A percentile compares a stretch with the other conserved stretches of the same genome.
Conservation (phyloP, 164 flowering plant species). For the Tetracentron sinense region DNA sequence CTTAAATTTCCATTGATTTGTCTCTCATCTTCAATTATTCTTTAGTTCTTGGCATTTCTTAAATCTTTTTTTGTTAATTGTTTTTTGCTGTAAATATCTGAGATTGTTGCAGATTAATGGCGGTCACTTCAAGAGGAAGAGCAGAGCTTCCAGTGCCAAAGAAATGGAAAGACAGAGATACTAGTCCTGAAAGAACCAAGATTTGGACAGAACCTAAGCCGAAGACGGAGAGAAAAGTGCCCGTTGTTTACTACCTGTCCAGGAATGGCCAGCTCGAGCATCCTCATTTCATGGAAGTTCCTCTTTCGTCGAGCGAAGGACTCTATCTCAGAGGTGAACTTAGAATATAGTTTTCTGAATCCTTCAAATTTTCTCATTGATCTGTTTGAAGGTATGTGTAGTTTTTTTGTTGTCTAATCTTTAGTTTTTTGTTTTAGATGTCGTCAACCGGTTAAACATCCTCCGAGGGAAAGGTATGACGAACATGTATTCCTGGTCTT, state of each 20-base stretch:
- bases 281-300: conserved; percentile 46
- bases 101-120: conserved; percentile 11
- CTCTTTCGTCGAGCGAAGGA: conserved; percentile 33
- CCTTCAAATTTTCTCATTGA: no score
- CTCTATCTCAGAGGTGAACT: conserved; percentile 39
- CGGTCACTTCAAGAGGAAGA: conserved; percentile 20
- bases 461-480: conserved; percentile 47
- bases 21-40: no score
- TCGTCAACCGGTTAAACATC: conserved; percentile 22
- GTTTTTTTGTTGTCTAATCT: no score
- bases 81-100: no score
- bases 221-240: conserved; percentile 16
- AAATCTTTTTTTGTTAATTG: no score
- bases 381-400: no score
- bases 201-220: conserved; percentile 14
- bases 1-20: no score
- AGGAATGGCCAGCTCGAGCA: conserved; percentile 41
- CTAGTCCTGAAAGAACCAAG: conserved; percentile 35
- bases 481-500: conserved; percentile 45
- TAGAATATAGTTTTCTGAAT: no score
- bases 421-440: conserved; percentile 25
- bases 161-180: conserved; percentile 24
- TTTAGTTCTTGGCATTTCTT: no score
- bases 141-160: conserved; percentile 23
- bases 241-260: conserved; percentile 41